phyloP scores from a whole-genome alignment of 2,329 filamentous ascomycete genomes.

The Aspergillus latus region DNA sequence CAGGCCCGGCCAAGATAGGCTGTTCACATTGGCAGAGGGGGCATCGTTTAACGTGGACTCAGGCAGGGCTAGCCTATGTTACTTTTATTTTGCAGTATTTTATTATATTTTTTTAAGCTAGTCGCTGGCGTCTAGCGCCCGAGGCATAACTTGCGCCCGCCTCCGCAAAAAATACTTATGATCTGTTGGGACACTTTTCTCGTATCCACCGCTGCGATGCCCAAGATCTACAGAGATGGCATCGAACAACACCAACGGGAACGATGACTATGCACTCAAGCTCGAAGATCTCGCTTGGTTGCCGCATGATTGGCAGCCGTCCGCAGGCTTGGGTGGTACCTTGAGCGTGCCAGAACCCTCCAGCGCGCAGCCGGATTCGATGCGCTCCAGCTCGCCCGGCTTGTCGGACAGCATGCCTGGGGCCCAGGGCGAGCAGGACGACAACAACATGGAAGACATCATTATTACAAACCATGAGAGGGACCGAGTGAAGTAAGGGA shows the following conservation, averaged over 20 bases:
- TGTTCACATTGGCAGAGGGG: neutral
- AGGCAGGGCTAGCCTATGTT: neutral
- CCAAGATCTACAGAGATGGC: constrained; percentile 12
- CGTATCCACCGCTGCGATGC: neutral
- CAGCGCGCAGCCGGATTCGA: constrained; percentile 2
- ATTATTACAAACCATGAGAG: constrained; percentile 7
- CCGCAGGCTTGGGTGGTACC: neutral
- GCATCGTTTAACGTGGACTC: neutral
- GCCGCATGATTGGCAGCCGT: neutral
- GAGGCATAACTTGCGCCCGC: constrained; percentile 9
- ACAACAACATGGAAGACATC: neutral
- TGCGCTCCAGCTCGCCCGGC: constrained; percentile 9
- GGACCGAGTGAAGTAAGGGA: constrained; percentile 22
- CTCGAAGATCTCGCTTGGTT: constrained; percentile 16
- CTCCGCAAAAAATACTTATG: neutral
- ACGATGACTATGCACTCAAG: constrained; percentile 8
- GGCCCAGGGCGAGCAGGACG: neutral
- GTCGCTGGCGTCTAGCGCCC: constrained; percentile 1
- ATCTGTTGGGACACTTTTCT: neutral
- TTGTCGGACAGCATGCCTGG: constrained; percentile 4
- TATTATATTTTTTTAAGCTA: neutral
- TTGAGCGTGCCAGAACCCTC: constrained; percentile 4
- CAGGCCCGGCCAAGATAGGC: neutral
- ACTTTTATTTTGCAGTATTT: neutral
- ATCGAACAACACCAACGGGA: constrained; percentile 1